Conservation (phyloP, 306 rosid species). For the Cicer arietinum region DNA sequence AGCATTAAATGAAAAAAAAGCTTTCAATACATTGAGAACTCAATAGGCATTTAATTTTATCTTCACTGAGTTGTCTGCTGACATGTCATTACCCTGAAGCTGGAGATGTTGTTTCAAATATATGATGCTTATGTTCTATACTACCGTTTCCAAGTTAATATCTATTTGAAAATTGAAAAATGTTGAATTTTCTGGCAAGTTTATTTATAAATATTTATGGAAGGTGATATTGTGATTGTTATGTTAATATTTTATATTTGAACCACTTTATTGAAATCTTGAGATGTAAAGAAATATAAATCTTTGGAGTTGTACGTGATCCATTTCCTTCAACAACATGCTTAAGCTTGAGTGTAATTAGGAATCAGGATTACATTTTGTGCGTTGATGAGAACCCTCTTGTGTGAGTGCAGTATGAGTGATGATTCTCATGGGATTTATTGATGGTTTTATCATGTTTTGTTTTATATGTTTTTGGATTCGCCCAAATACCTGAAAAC, state of each 20-base stretch:
- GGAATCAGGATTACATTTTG: not conserved
- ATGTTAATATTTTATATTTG: not conserved
- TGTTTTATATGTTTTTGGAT: not conserved
- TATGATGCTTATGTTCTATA: not conserved
- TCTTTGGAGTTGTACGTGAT: constrained; percentile 19
- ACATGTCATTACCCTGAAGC: not conserved
- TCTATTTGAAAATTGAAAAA: not conserved
- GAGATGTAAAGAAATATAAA: not conserved
- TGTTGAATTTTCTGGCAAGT: not conserved
- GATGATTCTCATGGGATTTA: constrained; percentile 25
- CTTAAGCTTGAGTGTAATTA: not conserved
- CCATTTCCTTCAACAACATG: constrained; percentile 3
- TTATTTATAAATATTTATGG: constrained; percentile 22
- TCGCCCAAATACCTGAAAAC: not conserved
- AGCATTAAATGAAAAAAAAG: not conserved
- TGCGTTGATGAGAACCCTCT: not conserved
- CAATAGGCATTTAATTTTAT: not conserved
- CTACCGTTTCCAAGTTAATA: not conserved
- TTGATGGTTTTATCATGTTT: constrained; percentile 9
- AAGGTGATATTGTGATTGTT: not conserved
- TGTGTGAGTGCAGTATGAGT: not conserved
- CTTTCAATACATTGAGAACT: not conserved
- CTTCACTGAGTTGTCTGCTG: constrained; percentile 14
- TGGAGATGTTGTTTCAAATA: constrained; percentile 3
- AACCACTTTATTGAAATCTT: not conserved